phyloP scores from a whole-genome alignment of 2,329 filamentous ascomycete species.

The Stagonosporopsis cucurbitacearum region DNA sequence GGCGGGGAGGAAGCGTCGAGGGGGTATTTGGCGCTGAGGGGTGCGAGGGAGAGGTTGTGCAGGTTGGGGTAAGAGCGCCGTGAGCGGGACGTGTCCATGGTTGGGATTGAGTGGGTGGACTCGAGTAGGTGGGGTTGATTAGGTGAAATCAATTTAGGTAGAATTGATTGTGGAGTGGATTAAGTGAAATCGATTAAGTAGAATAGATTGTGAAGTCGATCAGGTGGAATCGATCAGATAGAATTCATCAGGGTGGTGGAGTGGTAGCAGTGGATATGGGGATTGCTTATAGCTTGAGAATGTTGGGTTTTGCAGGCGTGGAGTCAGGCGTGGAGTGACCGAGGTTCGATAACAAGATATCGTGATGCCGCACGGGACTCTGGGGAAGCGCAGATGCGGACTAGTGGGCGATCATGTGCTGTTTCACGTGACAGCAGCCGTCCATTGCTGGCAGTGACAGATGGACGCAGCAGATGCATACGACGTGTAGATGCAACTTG shows the following conservation, averaged over 20 bases:
- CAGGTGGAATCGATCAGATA: too few species aligned
- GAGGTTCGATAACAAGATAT: slow-evolving; percentile 30
- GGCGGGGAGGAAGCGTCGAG: slow-evolving; percentile 53
- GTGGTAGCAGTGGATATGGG: neutral
- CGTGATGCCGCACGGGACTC: slow-evolving; percentile 27
- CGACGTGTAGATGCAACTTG: neutral
- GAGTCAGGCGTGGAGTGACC: slow-evolving; percentile 36
- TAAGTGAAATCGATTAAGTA: too few species aligned
- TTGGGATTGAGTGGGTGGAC: too few species aligned
- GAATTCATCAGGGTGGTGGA: too few species aligned
- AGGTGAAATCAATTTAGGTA: too few species aligned
- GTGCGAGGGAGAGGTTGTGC: slow-evolving; percentile 66
- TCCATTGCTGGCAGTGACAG: neutral
- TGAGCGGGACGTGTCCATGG: slow-evolving; percentile 37
- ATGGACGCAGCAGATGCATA: neutral
- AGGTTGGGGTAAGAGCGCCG: slow-evolving; percentile 66
- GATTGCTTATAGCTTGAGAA: slow-evolving; percentile 12
- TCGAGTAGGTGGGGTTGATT: too few species aligned
- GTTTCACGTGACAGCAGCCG: slow-evolving; percentile 30
- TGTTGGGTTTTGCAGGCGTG: too few species aligned
- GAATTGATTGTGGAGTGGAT: too few species aligned
- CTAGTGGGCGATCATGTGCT: slow-evolving; percentile 26
- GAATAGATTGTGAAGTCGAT: too few species aligned
- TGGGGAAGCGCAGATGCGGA: slow-evolving; percentile 23
- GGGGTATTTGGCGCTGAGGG: slow-evolving; percentile 62